Evolutionary conservation across 2,329 filamentous ascomycete genomes (phyloP).

Genomic region (Sclerotinia minor): DNA sequence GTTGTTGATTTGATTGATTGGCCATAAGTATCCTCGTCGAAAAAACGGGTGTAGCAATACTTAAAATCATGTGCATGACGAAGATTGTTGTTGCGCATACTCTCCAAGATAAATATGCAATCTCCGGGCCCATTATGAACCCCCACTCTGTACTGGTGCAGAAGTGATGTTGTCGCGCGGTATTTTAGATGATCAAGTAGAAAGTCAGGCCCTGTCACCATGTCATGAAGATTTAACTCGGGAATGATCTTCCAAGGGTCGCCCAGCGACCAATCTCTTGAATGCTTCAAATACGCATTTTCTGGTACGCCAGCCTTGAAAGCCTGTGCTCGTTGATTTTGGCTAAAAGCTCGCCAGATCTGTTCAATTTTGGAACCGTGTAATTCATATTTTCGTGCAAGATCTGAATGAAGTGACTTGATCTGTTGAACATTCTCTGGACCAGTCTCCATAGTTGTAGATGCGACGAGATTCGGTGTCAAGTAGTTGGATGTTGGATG

Average conservation of each 20-base stretch:
- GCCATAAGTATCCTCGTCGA: slow-evolving; percentile 44
- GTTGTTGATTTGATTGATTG: slow-evolving; percentile 39
- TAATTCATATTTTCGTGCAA: slow-evolving; percentile 44
- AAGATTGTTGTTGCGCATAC: slow-evolving; percentile 43
- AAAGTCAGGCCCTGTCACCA: slow-evolving; percentile 43
- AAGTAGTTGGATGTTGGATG: neutral
- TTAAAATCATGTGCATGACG: slow-evolving; percentile 38
- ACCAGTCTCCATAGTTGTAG: neutral
- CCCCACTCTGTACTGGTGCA: slow-evolving; percentile 43
- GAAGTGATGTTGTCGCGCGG: slow-evolving; percentile 43
- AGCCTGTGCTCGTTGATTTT: slow-evolving; percentile 42
- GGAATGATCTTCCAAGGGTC: slow-evolving; percentile 46
- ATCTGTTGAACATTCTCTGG: slow-evolving; percentile 14
- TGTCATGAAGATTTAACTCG: slow-evolving; percentile 49
- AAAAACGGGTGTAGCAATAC: slow-evolving; percentile 45
- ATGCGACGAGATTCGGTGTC: neutral
- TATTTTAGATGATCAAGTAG: slow-evolving; percentile 46
- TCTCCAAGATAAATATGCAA: slow-evolving; percentile 41
- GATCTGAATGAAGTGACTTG: slow-evolving; percentile 44
- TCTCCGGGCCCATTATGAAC: slow-evolving; percentile 44
- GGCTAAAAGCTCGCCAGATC: slow-evolving; percentile 46
- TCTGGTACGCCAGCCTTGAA: slow-evolving; percentile 43
- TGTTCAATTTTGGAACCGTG: slow-evolving; percentile 44
- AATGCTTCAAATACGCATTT: slow-evolving; percentile 43
- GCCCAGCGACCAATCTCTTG: slow-evolving; percentile 43